Evolutionary conservation across 176 grass and related monocot genomes (phyloP).

Genomic region (Oryza meridionalis): DNA sequence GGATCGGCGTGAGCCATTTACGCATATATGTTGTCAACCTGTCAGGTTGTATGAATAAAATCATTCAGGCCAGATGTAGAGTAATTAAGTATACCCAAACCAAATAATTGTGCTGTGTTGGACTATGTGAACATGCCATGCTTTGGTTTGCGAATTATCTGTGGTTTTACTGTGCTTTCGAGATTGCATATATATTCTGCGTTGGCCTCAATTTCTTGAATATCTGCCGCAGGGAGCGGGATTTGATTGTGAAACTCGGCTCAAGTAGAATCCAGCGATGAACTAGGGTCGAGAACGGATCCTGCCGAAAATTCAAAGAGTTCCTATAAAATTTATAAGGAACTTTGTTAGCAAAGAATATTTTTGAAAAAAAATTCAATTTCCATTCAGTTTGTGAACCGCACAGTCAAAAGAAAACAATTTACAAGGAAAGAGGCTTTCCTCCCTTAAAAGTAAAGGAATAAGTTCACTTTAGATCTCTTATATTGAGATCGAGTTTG

Average conservation of each 20-base stretch:
- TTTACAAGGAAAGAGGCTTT: too few species aligned
- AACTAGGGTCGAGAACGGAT: too few species aligned
- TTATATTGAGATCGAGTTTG: too few species aligned
- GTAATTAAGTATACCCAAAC: slow-evolving; percentile 14
- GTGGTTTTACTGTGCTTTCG: background rate
- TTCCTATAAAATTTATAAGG: too few species aligned
- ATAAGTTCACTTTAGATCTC: too few species aligned
- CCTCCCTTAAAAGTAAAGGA: too few species aligned
- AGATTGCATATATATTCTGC: background rate
- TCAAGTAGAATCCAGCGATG: background rate
- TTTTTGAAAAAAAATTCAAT: too few species aligned
- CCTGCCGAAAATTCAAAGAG: too few species aligned
- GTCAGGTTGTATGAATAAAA: slow-evolving; percentile 40
- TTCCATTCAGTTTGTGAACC: too few species aligned
- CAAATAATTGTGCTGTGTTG: slow-evolving; percentile 29
- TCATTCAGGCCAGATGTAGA: background rate
- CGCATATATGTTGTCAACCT: background rate
- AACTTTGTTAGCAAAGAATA: too few species aligned
- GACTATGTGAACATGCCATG: background rate
- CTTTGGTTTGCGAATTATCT: background rate
- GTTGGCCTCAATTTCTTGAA: background rate
- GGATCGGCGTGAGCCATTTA: slow-evolving; percentile 42
- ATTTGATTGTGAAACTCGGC: too few species aligned
- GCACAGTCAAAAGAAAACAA: too few species aligned
- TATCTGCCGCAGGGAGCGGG: background rate